Evolutionary conservation across 371 early-diverging fungal species (phyloP).

Genomic region (Phascolomyces articulosus): DNA sequence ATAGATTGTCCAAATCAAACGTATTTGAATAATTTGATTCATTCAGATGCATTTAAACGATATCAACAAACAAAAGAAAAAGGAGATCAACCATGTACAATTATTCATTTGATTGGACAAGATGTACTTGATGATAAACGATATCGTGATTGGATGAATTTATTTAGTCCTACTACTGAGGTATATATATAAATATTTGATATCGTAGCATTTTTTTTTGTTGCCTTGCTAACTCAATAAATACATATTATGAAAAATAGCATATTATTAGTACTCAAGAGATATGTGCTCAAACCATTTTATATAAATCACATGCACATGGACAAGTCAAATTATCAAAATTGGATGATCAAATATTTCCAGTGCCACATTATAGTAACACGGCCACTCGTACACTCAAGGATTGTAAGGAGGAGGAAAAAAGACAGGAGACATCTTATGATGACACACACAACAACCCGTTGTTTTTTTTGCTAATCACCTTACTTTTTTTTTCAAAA

Average conservation of each 20-base stretch:
- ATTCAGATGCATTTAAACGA: constrained; percentile 47
- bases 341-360: constrained; percentile 64
- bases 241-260: constrained; percentile 32
- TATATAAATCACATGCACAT: constrained; percentile 59
- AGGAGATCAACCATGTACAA: constrained; percentile 22
- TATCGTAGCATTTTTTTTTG: neutral
- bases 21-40: constrained; percentile 66
- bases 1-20: constrained; percentile 80
- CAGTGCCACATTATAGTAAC: constrained; percentile 63
- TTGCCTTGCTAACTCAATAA: neutral
- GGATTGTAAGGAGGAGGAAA: constrained; percentile 13
- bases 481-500: neutral
- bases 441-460: too few species aligned
- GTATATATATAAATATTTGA: constrained; percentile 25
- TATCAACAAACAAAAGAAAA: constrained; percentile 33
- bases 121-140: constrained; percentile 65
- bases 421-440: too few species aligned
- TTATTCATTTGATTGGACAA: constrained; percentile 76
- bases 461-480: too few species aligned
- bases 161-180: constrained; percentile 68
- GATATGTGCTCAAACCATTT: constrained; percentile 60
- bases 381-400: constrained; percentile 27
- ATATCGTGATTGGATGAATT: constrained; percentile 80
- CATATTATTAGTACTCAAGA: constrained; percentile 69
- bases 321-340: constrained; percentile 62